Evolutionary conservation across 2,329 filamentous ascomycete species (phyloP).

Genomic region (Arthrobotrys iridis): DNA sequence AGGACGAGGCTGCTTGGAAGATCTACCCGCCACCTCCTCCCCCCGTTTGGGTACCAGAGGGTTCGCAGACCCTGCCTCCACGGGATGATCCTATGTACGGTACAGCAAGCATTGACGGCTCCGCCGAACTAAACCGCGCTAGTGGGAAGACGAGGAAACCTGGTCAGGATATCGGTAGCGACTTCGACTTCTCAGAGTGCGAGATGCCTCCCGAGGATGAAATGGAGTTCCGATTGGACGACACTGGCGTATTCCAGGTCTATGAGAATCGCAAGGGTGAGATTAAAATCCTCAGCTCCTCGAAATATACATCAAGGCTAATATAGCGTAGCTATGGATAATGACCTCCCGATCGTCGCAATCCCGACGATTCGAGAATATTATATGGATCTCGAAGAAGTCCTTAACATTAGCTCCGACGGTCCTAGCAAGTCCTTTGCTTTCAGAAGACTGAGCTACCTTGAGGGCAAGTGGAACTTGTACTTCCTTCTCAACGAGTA

Average conservation of each 20-base stretch:
- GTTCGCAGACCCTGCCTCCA: constrained; percentile 63
- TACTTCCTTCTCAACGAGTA: constrained; percentile 95
- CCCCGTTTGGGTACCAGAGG: constrained; percentile 79
- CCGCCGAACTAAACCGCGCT: constrained; percentile 58
- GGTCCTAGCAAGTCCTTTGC: constrained; percentile 97
- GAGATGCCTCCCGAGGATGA: constrained; percentile 75
- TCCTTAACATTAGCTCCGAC: constrained; percentile 89
- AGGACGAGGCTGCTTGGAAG: constrained; percentile 81
- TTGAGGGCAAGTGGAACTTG: constrained; percentile 96
- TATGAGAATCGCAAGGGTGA: constrained; percentile 75
- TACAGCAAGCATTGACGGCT: constrained; percentile 59
- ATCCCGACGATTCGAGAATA: constrained; percentile 95
- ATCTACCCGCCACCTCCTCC: constrained; percentile 93
- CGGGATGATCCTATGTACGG: constrained; percentile 58
- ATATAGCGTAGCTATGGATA: constrained; percentile 61
- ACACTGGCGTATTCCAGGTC: constrained; percentile 89
- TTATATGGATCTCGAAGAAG: constrained; percentile 90
- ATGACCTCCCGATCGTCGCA: constrained; percentile 75
- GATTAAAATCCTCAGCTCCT: background rate
- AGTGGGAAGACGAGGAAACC: constrained; percentile 71
- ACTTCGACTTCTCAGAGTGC: constrained; percentile 84
- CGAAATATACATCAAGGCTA: constrained; percentile 1
- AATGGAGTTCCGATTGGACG: constrained; percentile 81
- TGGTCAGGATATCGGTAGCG: constrained; percentile 88
- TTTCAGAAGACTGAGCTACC: constrained; percentile 89